Percentiles rank a stretch among this genome's conserved stretches.
These are phyloP conservation scores for Alternaria angustiovoidea DNA, from an alignment of 2,329 filamentous ascomycete genomes.

Conservation along the genomic window DNA sequence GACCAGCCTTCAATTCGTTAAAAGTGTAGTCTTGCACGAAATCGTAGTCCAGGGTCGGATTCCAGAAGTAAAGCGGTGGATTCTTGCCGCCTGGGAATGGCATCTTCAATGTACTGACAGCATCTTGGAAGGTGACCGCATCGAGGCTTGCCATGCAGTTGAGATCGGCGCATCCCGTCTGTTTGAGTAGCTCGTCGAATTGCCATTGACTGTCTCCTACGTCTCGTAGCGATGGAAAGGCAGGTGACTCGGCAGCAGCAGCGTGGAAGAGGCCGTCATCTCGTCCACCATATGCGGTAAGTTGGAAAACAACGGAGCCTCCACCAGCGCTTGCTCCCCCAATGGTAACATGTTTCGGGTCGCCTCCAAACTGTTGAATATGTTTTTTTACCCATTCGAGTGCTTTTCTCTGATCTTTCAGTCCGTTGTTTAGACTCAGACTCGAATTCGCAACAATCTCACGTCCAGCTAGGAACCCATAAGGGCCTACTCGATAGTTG, in stretches of 20 bases:
- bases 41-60: slow-evolving; percentile 54
- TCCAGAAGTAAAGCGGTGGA: slow-evolving; percentile 52
- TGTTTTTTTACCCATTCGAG: slow-evolving; percentile 50
- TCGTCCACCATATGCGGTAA: slow-evolving; percentile 49
- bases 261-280: slow-evolving; percentile 50
- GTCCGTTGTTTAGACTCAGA: slow-evolving; percentile 48
- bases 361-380: slow-evolving; percentile 50
- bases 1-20: slow-evolving; percentile 46
- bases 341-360: slow-evolving; percentile 50
- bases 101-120: slow-evolving; percentile 43
- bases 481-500: slow-evolving; percentile 52
- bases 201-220: slow-evolving; percentile 53
- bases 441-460: slow-evolving; percentile 37
- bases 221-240: slow-evolving; percentile 51
- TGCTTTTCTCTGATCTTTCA: slow-evolving; percentile 49
- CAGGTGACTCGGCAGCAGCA: slow-evolving; percentile 44
- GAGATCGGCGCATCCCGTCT: slow-evolving; percentile 49
- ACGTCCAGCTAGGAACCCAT: slow-evolving; percentile 49
- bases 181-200: slow-evolving; percentile 49
- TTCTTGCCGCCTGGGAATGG: slow-evolving; percentile 50
- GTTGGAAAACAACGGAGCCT: slow-evolving; percentile 49
- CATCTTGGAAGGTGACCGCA: slow-evolving; percentile 49
- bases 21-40: slow-evolving; percentile 53
- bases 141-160: slow-evolving; percentile 51
- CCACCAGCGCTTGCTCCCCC: slow-evolving; percentile 53